phyloP scores from a whole-genome alignment of 768 basidiomycete species.

The Coprinellus aureogranulatus region DNA sequence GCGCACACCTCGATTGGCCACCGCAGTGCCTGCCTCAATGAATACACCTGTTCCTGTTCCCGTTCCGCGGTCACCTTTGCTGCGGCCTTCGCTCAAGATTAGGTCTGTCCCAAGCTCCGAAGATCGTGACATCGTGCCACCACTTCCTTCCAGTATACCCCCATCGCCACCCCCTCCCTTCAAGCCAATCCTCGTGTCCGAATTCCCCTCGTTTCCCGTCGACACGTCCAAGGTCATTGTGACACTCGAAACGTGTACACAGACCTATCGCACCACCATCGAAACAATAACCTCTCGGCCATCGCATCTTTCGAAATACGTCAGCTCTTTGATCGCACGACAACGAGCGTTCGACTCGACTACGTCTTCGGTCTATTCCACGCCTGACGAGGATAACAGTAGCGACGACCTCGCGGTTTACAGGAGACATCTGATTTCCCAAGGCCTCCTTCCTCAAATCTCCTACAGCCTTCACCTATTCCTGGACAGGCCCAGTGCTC shows the following conservation, averaged over 20 bases:
- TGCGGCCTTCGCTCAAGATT: slow-evolving; percentile 39
- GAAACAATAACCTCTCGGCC: slow-evolving; percentile 66
- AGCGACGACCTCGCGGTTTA: slow-evolving; percentile 57
- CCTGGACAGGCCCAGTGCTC: slow-evolving; percentile 74
- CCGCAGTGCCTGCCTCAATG: slow-evolving; percentile 16
- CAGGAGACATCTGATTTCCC: slow-evolving; percentile 60
- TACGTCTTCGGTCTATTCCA: slow-evolving; percentile 57
- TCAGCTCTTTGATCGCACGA: slow-evolving; percentile 43
- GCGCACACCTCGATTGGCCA: slow-evolving; percentile 34
- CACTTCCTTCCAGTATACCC: slow-evolving; percentile 46
- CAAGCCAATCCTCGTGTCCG: slow-evolving; percentile 62
- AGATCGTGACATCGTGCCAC: slow-evolving; percentile 45
- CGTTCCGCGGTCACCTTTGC: slow-evolving; percentile 20
- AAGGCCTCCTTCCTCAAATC: slow-evolving; percentile 48
- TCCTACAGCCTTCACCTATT: slow-evolving; percentile 64
- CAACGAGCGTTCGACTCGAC: slow-evolving; percentile 35
- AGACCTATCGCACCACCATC: slow-evolving; percentile 63
- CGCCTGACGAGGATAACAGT: slow-evolving; percentile 17
- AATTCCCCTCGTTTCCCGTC: slow-evolving; percentile 43
- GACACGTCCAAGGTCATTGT: slow-evolving; percentile 66
- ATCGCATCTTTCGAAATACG: slow-evolving; percentile 61
- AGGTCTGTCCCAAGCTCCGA: slow-evolving; percentile 34
- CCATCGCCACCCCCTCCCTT: slow-evolving; percentile 54
- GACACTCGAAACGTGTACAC: slow-evolving; percentile 71
- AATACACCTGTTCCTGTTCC: slow-evolving; percentile 25